Base-by-base conservation (phyloP, 2,329 filamentous ascomycete species). In the Didymella exigua region DNA sequence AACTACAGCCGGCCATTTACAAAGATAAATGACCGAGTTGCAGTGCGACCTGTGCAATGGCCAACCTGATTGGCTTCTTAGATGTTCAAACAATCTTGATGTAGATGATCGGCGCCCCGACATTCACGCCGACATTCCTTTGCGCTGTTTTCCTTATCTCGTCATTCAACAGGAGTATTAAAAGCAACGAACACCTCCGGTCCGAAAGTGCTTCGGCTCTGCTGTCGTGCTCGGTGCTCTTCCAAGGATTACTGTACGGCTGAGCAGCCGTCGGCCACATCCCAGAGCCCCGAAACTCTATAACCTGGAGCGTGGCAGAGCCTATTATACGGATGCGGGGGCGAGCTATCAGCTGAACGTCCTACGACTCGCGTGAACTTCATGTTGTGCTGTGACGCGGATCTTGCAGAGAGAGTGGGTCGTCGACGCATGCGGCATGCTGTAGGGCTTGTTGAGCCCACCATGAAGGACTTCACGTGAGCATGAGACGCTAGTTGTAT, bases 1-100 rank as follows among this genome's bases (percentile, higher is more conserved):
- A 56, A 49, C 48, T 42, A 41, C 37, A 57, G 33, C 44, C 61
- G 51, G 61, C 48, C 52, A 59, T 36, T 59, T 58, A 56, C 54
- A 54, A 56, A 50, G 53, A 43, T 24, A 19, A 41, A 63, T 61
- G 62, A 59, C 59, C 41, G 54, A 49, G 49, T 56, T 31, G 48
- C 40, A 60, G 44, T 58, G 46, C 54, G 44, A 56, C 49, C 24
- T 57, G 38, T 38, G 49, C 33, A 44, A 33, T 2, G n/a, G 23
- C 24, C 14, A 24, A 18, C 18, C 24, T 58, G 52, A 59, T 62
- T 62, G 62, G 64, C 44, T 58, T 21, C 40, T 11, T 56, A 52
- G 37, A 56, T 14, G 7, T 57, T 38, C 44, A 57, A 29, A 49
- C 50, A 44, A 40, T 49, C 38, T 41, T 48, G 43, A 31, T 45